Evolutionary conservation across 2,329 filamentous ascomycete species (phyloP).

Genomic region (Fusarium avenaceum): DNA sequence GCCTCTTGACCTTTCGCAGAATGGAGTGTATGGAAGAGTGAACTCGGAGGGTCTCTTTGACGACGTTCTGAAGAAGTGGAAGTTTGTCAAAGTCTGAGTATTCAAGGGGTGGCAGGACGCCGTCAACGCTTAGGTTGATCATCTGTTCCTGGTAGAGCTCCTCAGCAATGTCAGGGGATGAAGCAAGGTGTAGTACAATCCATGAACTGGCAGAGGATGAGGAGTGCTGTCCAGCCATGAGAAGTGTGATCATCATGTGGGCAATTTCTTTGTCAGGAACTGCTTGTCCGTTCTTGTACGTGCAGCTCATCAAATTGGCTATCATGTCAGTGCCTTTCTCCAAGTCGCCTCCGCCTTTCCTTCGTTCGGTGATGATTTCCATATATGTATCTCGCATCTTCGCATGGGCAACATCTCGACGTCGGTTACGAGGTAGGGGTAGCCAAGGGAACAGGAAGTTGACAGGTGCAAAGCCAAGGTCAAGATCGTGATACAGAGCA

Average conservation of each 20-base stretch:
- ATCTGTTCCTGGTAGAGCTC: slow-evolving; percentile 78
- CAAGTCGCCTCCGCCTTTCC: slow-evolving; percentile 59
- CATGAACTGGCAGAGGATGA: slow-evolving; percentile 83
- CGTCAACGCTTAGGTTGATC: slow-evolving; percentile 61
- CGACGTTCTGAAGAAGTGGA: slow-evolving; percentile 71
- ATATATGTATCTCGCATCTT: slow-evolving; percentile 80
- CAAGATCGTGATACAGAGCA: slow-evolving; percentile 82
- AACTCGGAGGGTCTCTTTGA: slow-evolving; percentile 79
- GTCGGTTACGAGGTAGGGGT: slow-evolving; percentile 81
- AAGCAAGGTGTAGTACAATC: slow-evolving; percentile 81
- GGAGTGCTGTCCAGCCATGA: slow-evolving; percentile 88
- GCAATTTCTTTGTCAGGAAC: slow-evolving; percentile 83
- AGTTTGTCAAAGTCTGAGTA: slow-evolving; percentile 72
- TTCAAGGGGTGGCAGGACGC: slow-evolving; percentile 67
- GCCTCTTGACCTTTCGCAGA: slow-evolving; percentile 78
- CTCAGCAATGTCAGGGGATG: slow-evolving; percentile 76
- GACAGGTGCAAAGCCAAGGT: slow-evolving; percentile 80
- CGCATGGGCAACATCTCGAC: slow-evolving; percentile 76
- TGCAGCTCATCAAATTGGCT: slow-evolving; percentile 81
- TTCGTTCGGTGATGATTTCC: slow-evolving; percentile 76
- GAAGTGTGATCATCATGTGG: slow-evolving; percentile 87
- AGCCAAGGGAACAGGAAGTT: slow-evolving; percentile 88
- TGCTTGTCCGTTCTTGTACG: slow-evolving; percentile 78
- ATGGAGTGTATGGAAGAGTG: slow-evolving; percentile 81
- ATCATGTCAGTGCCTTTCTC: slow-evolving; percentile 76